Conservation (phyloP, 495 filamentous ascomycete genomes). For the Lepraria neglecta region DNA sequence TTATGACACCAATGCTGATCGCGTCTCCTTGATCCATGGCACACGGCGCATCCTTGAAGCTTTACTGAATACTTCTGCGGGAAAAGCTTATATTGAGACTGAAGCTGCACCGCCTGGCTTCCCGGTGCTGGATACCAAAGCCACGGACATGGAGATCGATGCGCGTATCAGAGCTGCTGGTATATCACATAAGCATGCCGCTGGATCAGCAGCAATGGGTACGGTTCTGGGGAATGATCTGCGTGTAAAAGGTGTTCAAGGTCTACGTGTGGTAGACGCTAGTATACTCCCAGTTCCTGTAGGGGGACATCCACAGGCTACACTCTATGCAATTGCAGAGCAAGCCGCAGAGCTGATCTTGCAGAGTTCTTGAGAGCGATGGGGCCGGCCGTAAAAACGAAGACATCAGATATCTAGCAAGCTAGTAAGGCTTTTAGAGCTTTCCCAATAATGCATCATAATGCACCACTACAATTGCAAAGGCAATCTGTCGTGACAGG, state of each 20-base stretch:
- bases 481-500: too few species aligned
- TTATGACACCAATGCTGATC: conserved; percentile 32
- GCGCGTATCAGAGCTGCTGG: background rate
- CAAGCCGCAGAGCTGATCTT: conserved; percentile 28
- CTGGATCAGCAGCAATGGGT: conserved; percentile 20
- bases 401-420: too few species aligned
- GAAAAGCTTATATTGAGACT: background rate
- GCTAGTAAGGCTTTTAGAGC: too few species aligned
- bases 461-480: too few species aligned
- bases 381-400: too few species aligned
- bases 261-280: conserved; percentile 30
- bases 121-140: background rate
- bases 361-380: background rate
- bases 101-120: conserved; percentile 13
- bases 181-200: conserved; percentile 3
- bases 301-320: conserved; percentile 24
- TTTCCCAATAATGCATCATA: too few species aligned
- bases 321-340: conserved; percentile 31
- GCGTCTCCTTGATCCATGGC: background rate
- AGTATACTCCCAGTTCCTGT: conserved; percentile 29
- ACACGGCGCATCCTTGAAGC: conserved; percentile 7
- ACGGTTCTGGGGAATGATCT: conserved; percentile 29
- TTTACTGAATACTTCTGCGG: background rate
- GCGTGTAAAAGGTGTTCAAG: conserved; percentile 26
- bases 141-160: conserved; percentile 18